A percentile compares a stretch with the other conserved stretches of the same genome.
Conservation (phyloP, 257 asterid species). For the Nicotiana obtusifolia region DNA sequence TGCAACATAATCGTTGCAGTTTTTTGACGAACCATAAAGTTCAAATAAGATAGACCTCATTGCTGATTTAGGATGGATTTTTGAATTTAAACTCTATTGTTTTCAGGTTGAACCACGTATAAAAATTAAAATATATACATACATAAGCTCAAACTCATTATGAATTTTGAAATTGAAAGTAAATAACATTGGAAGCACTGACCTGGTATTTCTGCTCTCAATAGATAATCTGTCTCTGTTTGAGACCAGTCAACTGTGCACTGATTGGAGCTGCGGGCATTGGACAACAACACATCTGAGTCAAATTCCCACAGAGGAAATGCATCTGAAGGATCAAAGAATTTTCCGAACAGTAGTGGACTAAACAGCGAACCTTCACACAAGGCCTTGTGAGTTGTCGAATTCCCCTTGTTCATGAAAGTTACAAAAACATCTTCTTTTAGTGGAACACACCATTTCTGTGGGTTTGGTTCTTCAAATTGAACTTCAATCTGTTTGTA, state of each 20-base stretch:
- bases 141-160: too few species aligned
- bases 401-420: constrained; percentile 37
- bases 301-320: constrained; percentile 89
- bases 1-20: neutral
- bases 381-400: constrained; percentile 30
- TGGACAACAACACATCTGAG: constrained; percentile 38
- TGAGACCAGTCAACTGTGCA: constrained; percentile 59
- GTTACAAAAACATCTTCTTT: constrained; percentile 50
- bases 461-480: constrained; percentile 43
- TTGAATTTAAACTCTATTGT: too few species aligned
- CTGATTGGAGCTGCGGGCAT: constrained; percentile 16
- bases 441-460: constrained; percentile 65
- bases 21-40: neutral
- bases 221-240: constrained; percentile 41
- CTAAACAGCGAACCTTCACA: constrained; percentile 57
- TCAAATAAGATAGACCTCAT: too few species aligned
- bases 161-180: neutral
- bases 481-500: constrained; percentile 39
- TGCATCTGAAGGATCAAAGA: constrained; percentile 92
- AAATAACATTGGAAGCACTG: constrained; percentile 10
- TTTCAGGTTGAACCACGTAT: too few species aligned
- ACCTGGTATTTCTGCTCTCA: constrained; percentile 68
- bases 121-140: neutral
- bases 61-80: too few species aligned
- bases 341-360: constrained; percentile 72